phyloP scores from a whole-genome alignment of 345 rosid species.

The Limnanthes douglasii region DNA sequence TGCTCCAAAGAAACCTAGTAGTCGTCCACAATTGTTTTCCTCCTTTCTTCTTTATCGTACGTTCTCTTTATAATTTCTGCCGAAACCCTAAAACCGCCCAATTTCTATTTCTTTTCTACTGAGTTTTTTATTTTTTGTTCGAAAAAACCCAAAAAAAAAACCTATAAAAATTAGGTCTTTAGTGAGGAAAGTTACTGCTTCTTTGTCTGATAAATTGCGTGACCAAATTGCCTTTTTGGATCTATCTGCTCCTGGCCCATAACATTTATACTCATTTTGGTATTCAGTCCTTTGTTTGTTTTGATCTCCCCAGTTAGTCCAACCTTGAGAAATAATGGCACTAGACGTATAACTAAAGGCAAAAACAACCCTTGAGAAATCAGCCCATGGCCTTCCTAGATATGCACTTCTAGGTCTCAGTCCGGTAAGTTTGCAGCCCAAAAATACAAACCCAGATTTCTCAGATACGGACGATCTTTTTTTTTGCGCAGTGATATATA shows the following conservation, averaged over 20 bases:
- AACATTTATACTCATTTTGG: slow-evolving; percentile 43
- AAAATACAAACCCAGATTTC: slow-evolving; percentile 50
- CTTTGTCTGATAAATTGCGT: slow-evolving; percentile 15
- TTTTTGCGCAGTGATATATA: slow-evolving; percentile 64
- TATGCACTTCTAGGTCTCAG: slow-evolving; percentile 17
- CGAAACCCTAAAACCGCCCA: no score
- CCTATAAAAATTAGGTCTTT: slow-evolving; percentile 31
- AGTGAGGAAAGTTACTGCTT: slow-evolving; percentile 29
- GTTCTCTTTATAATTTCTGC: no score
- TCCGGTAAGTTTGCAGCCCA: slow-evolving; percentile 59
- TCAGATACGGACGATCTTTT: slow-evolving; percentile 25
- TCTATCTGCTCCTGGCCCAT: slow-evolving; percentile 38
- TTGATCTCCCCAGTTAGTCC: slow-evolving; percentile 45
- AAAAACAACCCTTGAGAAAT: slow-evolving; percentile 53
- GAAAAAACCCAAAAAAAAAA: no score
- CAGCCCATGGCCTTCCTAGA: slow-evolving; percentile 78
- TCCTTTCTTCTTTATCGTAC: no score
- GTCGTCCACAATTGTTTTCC: no score
- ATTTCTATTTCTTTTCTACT: no score
- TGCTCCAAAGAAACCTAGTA: no score
- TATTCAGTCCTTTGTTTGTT: slow-evolving; percentile 27
- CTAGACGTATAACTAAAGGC: slow-evolving; percentile 35
- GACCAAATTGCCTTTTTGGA: slow-evolving; percentile 39
- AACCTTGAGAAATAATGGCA: slow-evolving; percentile 34
- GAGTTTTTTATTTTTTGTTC: no score